Conservation (phyloP, 164 flowering plant genomes). For the Warburgia ugandensis region DNA sequence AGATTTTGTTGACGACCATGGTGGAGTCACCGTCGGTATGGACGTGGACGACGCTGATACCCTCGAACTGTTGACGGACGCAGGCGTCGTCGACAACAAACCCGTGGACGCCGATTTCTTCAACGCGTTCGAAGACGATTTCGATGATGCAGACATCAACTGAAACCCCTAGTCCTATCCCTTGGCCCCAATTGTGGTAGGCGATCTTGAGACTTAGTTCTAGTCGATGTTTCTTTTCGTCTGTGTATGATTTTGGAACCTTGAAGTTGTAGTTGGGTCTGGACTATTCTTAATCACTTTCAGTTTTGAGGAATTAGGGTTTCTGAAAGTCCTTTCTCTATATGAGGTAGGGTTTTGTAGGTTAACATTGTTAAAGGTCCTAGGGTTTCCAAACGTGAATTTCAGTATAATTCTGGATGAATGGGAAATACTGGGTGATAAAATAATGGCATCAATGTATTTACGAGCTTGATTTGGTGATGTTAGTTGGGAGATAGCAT, state of each 20-base stretch:
- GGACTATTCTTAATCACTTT: no score
- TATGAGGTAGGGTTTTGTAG: neutral
- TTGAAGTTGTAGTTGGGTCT: no score
- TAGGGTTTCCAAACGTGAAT: neutral
- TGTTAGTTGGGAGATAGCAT: no score
- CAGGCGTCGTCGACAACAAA: slow-evolving; percentile 45
- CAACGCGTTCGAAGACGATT: slow-evolving; percentile 71
- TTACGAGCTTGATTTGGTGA: no score
- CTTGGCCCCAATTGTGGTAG: neutral
- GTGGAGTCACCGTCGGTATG: slow-evolving; percentile 44
- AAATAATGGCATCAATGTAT: no score
- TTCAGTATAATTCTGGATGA: no score
- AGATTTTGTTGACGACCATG: slow-evolving; percentile 13
- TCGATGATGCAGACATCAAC: slow-evolving; percentile 68
- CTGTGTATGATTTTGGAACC: no score
- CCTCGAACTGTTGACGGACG: slow-evolving; percentile 42
- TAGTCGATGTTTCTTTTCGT: no score
- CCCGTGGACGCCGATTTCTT: slow-evolving; percentile 74
- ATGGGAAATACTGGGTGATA: no score
- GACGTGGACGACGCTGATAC: slow-evolving; percentile 61
- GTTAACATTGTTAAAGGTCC: neutral
- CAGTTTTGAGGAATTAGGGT: no score
- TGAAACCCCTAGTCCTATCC: slow-evolving; percentile 2
- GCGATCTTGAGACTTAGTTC: no score
- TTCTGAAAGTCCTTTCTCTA: no score